phyloP scores from a whole-genome alignment of 2,329 filamentous ascomycete species.

The Leptographium wingfieldii region DNA sequence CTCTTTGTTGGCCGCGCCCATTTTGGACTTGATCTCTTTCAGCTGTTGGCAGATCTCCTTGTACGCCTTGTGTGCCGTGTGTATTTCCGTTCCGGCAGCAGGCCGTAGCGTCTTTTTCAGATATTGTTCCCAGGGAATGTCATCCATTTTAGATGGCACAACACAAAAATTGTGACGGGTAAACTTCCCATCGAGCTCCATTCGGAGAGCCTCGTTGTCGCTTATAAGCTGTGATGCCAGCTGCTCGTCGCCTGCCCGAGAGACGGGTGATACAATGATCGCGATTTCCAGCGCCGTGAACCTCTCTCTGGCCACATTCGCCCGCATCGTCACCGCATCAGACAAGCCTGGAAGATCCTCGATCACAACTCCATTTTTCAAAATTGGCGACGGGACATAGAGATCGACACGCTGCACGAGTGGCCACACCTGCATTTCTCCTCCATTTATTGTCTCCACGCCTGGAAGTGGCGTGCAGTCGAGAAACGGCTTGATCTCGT shows the following conservation, averaged over 20 bases:
- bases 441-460: neutral
- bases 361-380: conserved; percentile 35
- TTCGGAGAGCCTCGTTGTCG: conserved; percentile 15
- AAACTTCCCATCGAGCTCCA: conserved; percentile 18
- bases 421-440: conserved; percentile 19
- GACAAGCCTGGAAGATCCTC: conserved; percentile 42
- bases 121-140: conserved; percentile 12
- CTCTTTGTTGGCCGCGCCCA: neutral
- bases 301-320: conserved; percentile 12
- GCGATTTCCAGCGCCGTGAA: conserved; percentile 15
- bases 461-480: conserved; percentile 4
- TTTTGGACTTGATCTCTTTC: neutral
- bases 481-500: conserved; percentile 2
- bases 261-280: conserved; percentile 16
- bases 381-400: conserved; percentile 29
- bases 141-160: conserved; percentile 19
- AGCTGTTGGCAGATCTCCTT: neutral
- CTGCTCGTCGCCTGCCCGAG: conserved; percentile 17
- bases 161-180: conserved; percentile 15
- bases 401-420: conserved; percentile 25
- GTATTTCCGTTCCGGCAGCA: neutral
- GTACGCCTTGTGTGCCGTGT: neutral
- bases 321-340: conserved; percentile 22
- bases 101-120: neutral
- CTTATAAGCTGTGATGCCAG: conserved; percentile 14